Base-by-base conservation (phyloP, 129 eudicot genomes). In the Deinandra increscens region DNA sequence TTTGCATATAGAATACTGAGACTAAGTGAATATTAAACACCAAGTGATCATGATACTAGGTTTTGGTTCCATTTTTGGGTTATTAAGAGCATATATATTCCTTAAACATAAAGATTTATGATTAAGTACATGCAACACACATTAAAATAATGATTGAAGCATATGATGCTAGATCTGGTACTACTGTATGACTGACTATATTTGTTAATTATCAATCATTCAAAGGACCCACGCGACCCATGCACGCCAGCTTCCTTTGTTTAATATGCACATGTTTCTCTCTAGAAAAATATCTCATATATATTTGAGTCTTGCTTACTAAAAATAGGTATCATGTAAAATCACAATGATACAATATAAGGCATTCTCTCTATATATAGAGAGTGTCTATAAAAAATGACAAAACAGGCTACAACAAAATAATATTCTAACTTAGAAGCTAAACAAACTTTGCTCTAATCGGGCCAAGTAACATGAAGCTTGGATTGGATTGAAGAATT, bases 191-290 rank as follows among this genome's bases (percentile, higher is more conserved):
- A 53, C 15, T 55, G 39, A 22, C 18, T 58, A 9, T 20, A 59
- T 59, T 7, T 63, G 50, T 63, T 63, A 38, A 38, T 10, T 10
- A 38, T 38, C 17, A 63, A 63, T 63, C 34, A 63, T 63, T 63
- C 50, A 63, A 38, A 39, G 34, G 51, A 63, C 51, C 50, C 68
- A 63, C 45, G 68, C 68, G 34, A 37, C 68, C 51, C 68, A 5
- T 49, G 51, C 68, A 63, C 51, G 34, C 68, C 50, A 7, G 14
- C 45, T 37, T 61, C 46, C 67, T 17, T 61, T 63, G 17, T 38
- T 17, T 63, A 59, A 5, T 59, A 59, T 8, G 11, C 31, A 26
- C 31, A 26, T 26, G 31, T 26, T 26, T 26, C 31, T 26, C 31
- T 26, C 31, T 26, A 26, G 31, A 26, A 26, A 26, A 26, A 26